phyloP scores from a whole-genome alignment of 331 rosid species.

The Malus hybrid region DNA sequence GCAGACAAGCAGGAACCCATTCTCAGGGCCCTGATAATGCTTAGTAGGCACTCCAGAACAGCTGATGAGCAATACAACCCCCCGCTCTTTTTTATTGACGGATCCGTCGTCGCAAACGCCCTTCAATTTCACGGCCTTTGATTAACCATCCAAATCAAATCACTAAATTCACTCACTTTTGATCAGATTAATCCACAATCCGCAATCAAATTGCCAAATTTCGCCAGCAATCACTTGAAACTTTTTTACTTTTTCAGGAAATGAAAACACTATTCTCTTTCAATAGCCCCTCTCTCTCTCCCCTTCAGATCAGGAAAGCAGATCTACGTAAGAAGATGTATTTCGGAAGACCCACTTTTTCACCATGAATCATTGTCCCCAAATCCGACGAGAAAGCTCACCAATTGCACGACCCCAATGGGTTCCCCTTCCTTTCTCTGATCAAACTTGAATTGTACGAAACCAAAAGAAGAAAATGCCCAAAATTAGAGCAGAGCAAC shows the following conservation, averaged over 20 bases:
- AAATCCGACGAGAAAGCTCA: background rate
- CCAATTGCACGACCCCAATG: background rate
- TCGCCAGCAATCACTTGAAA: background rate
- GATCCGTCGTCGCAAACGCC: constrained; percentile 72
- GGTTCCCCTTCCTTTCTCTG: background rate
- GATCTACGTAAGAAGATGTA: constrained; percentile 34
- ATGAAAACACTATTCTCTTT: background rate
- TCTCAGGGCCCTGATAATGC: constrained; percentile 75
- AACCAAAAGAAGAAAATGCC: background rate
- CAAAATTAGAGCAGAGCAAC: background rate
- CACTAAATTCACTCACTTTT: background rate
- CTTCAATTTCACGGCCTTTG: background rate
- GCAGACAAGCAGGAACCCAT: constrained; percentile 99
- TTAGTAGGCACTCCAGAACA: constrained; percentile 75
- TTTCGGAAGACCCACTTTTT: background rate
- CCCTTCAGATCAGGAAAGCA: constrained; percentile 10
- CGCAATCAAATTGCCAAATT: background rate
- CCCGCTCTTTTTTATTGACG: constrained; percentile 32
- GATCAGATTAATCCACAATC: background rate
- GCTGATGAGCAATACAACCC: constrained; percentile 34
- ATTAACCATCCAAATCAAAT: background rate
- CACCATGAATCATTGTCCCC: background rate
- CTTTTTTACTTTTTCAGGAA: background rate
- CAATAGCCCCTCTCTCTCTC: background rate
- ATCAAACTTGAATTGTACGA: constrained; percentile 8